A percentile compares a stretch with the other conserved stretches of the same genome.
Evolutionary conservation across 805 yeast species (phyloP).

Genomic region (Brettanomyces sp.): DNA sequence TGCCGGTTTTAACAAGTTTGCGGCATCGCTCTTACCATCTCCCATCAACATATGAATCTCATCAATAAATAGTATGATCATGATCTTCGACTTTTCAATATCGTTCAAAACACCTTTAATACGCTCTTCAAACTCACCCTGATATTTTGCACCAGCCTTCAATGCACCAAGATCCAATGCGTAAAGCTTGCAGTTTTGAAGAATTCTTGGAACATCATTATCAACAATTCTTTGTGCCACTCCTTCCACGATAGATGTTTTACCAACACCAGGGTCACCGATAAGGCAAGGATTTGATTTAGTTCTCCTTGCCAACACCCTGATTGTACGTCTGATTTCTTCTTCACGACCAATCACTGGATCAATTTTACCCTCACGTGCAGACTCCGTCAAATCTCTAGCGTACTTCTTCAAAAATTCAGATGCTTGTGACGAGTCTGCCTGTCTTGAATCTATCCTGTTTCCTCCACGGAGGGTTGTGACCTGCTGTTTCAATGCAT

Average conservation of each 20-base stretch:
- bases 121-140: constrained; percentile 98
- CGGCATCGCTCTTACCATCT: constrained; percentile 95
- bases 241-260: constrained; percentile 96
- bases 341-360: constrained; percentile 99
- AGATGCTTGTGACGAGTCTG: constrained; percentile 77
- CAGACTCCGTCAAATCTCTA: constrained; percentile 85
- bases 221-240: constrained; percentile 96
- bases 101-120: constrained; percentile 93
- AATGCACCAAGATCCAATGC: constrained; percentile 92
- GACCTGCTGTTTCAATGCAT: constrained; percentile 69
- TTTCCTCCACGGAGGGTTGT: constrained; percentile 79
- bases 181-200: constrained; percentile 72
- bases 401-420: constrained; percentile 90
- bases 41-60: constrained; percentile 99
- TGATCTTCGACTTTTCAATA: constrained; percentile 75
- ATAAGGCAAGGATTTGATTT: constrained; percentile 94
- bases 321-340: constrained; percentile 89
- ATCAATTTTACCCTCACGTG: constrained; percentile 89
- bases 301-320: constrained; percentile 93
- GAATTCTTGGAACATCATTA: constrained; percentile 85
- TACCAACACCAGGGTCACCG: constrained; percentile 99
- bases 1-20: constrained; percentile 93
- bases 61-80: constrained; percentile 88
- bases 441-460: constrained; percentile 86
- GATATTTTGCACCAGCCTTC: constrained; percentile 97